Base-by-base conservation (phyloP, 2,329 filamentous ascomycete species). In the Pseudogymnoascus sp. region DNA sequence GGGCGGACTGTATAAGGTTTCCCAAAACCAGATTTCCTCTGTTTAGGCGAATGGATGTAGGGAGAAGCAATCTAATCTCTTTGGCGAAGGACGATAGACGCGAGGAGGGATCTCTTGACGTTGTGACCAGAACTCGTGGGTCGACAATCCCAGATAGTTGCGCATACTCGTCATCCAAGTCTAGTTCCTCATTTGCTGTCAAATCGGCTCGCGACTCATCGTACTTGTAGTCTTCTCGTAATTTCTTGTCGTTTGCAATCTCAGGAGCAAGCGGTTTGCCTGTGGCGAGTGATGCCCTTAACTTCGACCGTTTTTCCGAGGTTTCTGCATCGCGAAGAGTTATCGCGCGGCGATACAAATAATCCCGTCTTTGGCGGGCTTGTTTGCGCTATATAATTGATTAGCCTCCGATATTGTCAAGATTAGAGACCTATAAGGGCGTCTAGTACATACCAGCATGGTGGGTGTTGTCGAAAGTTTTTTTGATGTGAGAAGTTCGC, bases 131-230 rank as follows among this genome's bases (percentile, higher is more conserved):
- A 3, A 96, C 86, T 60, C 92, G 82, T 6, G 93, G 91, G 67
- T 97, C 94, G 37, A 94, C 84, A 38, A 97, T 85, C 33, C 94
- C 94, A n/a, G 89, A 94, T 0, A 97, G 83, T 67, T 92, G 86
- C 22, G 88, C 85, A 73, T 97, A 97, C 76, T 97, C 93, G 70
- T 96, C 90, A 71, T 95, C 90, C 18, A 95, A 76, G 61, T 90
- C 87, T 15, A 91, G 75, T 71, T 87, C 81, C 62, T 91, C 87
- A 62, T 90, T 82, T 15, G 79, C 78, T 2, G 80, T 85, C 60
- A 85, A 76, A 68, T 91, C 88, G 20, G 82, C 81, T 22, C 84
- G 78, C 3, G 90, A 90, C 75, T 97, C 93, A 72, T 99, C 94
- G 73, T 93, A 99, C 71, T 92, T 91, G 76, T 89, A 97, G 72